These are phyloP conservation scores for Sporothrix euskadiensis DNA, from an alignment of 2,329 filamentous ascomycete species.

Conservation along the genomic window DNA sequence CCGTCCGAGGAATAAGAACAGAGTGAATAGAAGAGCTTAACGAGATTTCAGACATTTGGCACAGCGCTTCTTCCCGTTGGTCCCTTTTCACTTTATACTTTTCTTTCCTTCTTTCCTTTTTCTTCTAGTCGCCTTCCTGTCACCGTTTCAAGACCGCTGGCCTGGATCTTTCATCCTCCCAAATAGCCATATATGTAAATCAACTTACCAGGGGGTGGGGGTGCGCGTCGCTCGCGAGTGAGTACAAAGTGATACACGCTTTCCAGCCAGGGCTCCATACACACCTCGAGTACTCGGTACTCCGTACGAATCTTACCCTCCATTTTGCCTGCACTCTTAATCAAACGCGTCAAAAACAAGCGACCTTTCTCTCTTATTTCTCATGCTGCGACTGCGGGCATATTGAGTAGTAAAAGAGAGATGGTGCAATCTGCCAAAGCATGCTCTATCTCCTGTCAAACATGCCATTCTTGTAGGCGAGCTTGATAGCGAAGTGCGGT, in stretches of 20 bases:
- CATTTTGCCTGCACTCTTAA: not conserved
- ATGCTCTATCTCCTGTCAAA: not conserved
- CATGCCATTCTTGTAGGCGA: not conserved
- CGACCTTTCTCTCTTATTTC: not conserved
- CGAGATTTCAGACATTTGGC: not conserved
- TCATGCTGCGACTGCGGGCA: not conserved
- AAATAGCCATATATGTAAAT: not conserved
- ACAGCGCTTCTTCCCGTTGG: constrained; percentile 17
- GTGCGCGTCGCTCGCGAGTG: not conserved
- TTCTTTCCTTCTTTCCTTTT: not conserved
- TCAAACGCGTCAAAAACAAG: constrained; percentile 20
- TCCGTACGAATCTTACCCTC: not conserved
- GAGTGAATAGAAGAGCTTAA: not conserved
- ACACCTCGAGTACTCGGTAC: not conserved
- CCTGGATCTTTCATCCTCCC: not conserved
- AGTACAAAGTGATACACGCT: constrained; percentile 8
- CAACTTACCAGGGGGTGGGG: not conserved
- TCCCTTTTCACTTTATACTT: not conserved
- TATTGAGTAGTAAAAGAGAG: not conserved
- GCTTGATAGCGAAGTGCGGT: not conserved
- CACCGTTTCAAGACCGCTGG: constrained; percentile 12
- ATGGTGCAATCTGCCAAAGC: not conserved
- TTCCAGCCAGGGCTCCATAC: no score
- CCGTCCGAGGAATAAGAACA: not conserved
- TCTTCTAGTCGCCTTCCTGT: not conserved